Percentiles rank a stretch among this genome's conserved stretches.
phyloP scores from a whole-genome alignment of 192 early-diverging fungal species.

The Gonapodya prolifera region DNA sequence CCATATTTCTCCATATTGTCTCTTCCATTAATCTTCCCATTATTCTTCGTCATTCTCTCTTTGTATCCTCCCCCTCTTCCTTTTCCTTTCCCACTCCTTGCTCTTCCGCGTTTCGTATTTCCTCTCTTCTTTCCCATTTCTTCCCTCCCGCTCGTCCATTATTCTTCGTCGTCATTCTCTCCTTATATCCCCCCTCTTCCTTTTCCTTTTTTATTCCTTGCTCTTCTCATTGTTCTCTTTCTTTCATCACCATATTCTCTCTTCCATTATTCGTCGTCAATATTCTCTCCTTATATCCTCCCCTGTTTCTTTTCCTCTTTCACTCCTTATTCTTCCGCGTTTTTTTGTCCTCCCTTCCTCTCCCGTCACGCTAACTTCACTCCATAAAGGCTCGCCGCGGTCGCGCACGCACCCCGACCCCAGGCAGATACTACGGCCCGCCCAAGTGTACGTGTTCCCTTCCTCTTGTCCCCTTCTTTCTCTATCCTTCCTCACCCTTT shows the following conservation, averaged over 20 bases:
- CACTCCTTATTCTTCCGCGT: too few relatives aligned
- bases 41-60: background rate
- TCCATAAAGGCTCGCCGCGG: conserved; percentile 45
- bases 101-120: background rate
- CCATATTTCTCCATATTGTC: conserved; percentile 3
- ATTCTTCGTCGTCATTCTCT: too few relatives aligned
- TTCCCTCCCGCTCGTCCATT: too few relatives aligned
- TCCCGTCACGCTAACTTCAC: background rate
- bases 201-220: too few relatives aligned
- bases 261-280: too few relatives aligned
- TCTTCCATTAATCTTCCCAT: conserved; percentile 11
- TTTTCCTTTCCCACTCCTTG: background rate
- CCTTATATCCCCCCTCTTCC: too few relatives aligned
- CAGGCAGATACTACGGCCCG: conserved; percentile 65
- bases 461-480: background rate
- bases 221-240: too few relatives aligned
- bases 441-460: conserved; percentile 29
- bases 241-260: too few relatives aligned
- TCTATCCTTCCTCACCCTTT: background rate
- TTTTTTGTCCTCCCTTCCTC: too few relatives aligned
- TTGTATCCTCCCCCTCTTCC: background rate
- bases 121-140: conserved; percentile 7
- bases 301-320: too few relatives aligned
- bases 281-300: too few relatives aligned
- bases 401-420: conserved; percentile 60